These are phyloP conservation scores for Cyphellophora attinorum DNA, from an alignment of 2,329 filamentous ascomycete genomes.

Conservation along the genomic window DNA sequence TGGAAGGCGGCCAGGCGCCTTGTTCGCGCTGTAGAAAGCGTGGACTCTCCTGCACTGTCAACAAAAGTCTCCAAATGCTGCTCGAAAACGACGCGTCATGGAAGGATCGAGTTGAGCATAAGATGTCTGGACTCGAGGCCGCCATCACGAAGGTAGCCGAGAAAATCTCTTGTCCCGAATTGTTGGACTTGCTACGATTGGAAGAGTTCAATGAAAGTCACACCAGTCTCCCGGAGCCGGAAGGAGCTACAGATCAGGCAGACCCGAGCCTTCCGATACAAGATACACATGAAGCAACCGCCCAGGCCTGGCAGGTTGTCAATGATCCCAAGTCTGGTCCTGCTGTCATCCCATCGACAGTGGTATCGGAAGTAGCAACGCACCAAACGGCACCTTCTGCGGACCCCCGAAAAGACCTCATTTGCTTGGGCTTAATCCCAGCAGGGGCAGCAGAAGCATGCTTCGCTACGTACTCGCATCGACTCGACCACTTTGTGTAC, in stretches of 20 bases:
- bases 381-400: constrained; percentile 22
- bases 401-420: constrained; percentile 34
- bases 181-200: not conserved
- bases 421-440: constrained; percentile 38
- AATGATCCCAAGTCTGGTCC: constrained; percentile 29
- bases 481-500: constrained; percentile 44
- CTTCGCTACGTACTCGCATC: constrained; percentile 42
- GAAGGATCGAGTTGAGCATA: constrained; percentile 29
- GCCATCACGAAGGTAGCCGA: constrained; percentile 22
- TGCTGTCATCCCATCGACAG: constrained; percentile 38
- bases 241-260: not conserved
- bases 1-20: constrained; percentile 35
- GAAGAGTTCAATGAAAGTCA: not conserved
- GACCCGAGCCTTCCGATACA: not conserved
- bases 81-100: constrained; percentile 21
- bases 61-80: constrained; percentile 42
- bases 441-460: constrained; percentile 42
- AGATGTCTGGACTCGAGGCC: constrained; percentile 27
- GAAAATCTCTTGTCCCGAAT: not conserved
- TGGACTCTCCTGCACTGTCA: constrained; percentile 39
- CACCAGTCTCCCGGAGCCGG: not conserved
- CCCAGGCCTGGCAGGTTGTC: constrained; percentile 25
- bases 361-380: constrained; percentile 44
- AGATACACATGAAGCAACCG: not conserved
- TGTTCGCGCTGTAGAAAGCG: constrained; percentile 41